These are phyloP conservation scores for Lycium barbarum DNA, from an alignment of 257 asterid genomes.

Conservation along the genomic window DNA sequence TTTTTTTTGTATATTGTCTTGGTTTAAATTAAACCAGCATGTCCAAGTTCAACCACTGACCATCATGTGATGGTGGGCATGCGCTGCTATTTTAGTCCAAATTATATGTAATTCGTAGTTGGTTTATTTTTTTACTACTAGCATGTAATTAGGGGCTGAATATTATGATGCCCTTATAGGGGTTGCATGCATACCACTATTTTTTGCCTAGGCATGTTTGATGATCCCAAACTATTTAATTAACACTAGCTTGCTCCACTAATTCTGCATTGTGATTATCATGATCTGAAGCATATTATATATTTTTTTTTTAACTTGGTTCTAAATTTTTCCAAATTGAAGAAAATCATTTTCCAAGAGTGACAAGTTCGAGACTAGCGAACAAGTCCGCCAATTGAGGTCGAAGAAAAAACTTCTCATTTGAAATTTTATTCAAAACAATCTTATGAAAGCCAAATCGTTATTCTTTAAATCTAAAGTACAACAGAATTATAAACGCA, in stretches of 20 bases:
- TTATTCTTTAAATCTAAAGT: no score
- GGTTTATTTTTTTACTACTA: neutral
- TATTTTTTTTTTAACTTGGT: no score
- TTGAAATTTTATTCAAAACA: no score
- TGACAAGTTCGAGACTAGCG: no score
- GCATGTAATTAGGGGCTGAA: neutral
- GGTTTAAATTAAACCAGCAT: neutral
- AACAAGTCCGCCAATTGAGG: no score
- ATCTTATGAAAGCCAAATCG: no score
- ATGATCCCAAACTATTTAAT: neutral
- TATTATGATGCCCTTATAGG: neutral
- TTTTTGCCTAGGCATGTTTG: neutral
- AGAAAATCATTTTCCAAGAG: no score
- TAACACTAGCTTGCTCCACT: neutral
- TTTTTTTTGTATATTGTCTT: no score
- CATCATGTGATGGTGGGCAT: neutral
- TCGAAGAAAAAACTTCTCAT: no score
- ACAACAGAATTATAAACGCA: no score
- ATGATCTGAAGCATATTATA: neutral
- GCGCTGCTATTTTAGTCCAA: neutral
- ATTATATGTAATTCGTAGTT: neutral
- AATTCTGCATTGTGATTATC: neutral
- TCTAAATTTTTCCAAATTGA: no score
- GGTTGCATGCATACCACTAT: neutral
- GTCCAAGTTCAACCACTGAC: neutral